These are phyloP conservation scores for Murraya paniculata DNA, from an alignment of 345 rosid genomes.

Conservation along the genomic window DNA sequence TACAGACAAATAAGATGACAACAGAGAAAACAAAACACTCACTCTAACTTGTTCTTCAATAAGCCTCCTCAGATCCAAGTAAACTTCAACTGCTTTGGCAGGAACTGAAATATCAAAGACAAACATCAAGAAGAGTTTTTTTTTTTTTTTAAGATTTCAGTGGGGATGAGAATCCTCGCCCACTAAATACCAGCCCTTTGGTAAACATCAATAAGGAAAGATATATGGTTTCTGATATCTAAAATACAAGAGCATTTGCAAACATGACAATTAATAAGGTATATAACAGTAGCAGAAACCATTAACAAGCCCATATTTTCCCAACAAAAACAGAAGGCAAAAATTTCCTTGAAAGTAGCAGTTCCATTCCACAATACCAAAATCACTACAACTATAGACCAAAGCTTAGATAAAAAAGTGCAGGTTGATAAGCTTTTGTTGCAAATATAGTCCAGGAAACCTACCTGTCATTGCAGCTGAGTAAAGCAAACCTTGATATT, in stretches of 20 bases:
- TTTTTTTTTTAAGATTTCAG: too few relatives aligned
- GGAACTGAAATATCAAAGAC: constrained; percentile 52
- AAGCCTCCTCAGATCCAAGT: constrained; percentile 75
- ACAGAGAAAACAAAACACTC: constrained; percentile 17
- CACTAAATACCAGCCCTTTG: too few relatives aligned
- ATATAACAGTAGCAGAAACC: neutral
- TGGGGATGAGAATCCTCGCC: too few relatives aligned
- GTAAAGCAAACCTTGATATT: constrained; percentile 47
- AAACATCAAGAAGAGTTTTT: neutral
- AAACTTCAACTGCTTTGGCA: constrained; percentile 71
- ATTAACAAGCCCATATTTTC: neutral
- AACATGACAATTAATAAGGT: neutral
- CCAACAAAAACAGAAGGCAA: neutral
- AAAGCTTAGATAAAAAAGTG: neutral
- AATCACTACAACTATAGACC: neutral
- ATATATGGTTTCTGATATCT: neutral
- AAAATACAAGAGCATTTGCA: neutral
- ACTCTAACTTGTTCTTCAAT: constrained; percentile 84
- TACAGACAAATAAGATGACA: neutral
- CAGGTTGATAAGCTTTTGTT: neutral
- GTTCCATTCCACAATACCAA: neutral
- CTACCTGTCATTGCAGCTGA: constrained; percentile 72
- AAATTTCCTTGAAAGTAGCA: neutral
- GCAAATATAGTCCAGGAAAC: neutral
- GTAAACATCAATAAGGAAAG: neutral